Evolutionary conservation across 768 basidiomycete species (phyloP).

Genomic region (Suillus cothurnatus): DNA sequence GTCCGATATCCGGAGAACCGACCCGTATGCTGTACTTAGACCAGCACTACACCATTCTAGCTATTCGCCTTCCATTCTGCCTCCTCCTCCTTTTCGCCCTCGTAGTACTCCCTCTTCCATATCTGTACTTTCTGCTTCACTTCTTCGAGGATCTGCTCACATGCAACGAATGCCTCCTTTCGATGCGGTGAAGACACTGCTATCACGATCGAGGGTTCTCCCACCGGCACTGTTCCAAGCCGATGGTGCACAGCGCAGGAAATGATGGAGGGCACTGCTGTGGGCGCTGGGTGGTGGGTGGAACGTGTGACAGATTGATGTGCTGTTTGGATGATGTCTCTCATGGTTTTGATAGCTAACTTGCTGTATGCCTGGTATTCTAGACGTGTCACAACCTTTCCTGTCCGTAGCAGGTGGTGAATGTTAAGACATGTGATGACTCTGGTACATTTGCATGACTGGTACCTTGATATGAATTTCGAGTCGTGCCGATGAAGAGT

Average conservation of each 20-base stretch:
- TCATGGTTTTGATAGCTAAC: conserved; percentile 78
- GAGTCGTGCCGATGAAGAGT: conserved; percentile 83
- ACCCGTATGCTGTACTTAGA: conserved; percentile 7
- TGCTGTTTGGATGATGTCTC: conserved; percentile 53
- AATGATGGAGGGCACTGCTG: conserved; percentile 42
- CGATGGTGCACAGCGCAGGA: conserved; percentile 73
- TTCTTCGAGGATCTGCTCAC: conserved; percentile 83
- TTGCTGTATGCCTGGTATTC: conserved; percentile 87
- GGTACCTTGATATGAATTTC: conserved; percentile 81
- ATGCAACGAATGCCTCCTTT: conserved; percentile 76
- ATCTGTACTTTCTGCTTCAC: conserved; percentile 84
- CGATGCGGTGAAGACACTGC: conserved; percentile 85
- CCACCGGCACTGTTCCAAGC: conserved; percentile 75
- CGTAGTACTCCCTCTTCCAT: conserved; percentile 92
- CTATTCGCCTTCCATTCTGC: conserved; percentile 74
- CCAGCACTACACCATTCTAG: conserved; percentile 6
- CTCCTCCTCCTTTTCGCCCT: conserved; percentile 59
- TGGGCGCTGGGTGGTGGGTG: conserved; percentile 37
- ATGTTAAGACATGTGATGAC: conserved; percentile 14
- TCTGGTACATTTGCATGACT: background rate
- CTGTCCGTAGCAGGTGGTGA: conserved; percentile 37
- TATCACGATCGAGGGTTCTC: conserved; percentile 82
- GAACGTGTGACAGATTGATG: conserved; percentile 45
- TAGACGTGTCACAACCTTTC: conserved; percentile 67
- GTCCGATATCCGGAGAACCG: conserved; percentile 8